These are phyloP conservation scores for Beauveria sp. DNA, from an alignment of 2,329 filamentous ascomycete species.

Conservation along the genomic window DNA sequence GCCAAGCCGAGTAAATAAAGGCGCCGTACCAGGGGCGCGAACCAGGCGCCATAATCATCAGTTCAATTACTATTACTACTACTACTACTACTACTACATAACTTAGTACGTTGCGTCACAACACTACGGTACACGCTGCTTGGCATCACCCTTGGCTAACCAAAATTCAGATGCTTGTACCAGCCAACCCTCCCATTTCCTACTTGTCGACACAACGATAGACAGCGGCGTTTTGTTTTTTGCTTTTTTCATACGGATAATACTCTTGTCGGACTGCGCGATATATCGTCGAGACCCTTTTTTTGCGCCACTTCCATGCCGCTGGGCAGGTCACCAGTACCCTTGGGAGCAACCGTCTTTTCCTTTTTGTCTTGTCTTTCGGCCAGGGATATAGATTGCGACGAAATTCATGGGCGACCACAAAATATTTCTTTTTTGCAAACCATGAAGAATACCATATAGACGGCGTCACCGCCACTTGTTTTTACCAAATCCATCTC, in stretches of 20 bases:
- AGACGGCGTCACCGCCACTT: constrained; percentile 12
- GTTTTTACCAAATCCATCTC: constrained; percentile 9
- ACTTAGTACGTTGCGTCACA: background rate
- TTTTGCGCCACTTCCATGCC: background rate
- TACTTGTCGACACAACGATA: constrained; percentile 11
- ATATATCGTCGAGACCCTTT: background rate
- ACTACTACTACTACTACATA: background rate
- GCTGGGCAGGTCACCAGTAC: constrained; percentile 1
- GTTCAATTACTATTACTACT: too few relatives aligned
- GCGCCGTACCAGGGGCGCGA: background rate
- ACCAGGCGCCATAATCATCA: background rate
- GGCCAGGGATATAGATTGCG: constrained; percentile 1
- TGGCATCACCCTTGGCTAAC: background rate
- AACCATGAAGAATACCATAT: constrained; percentile 5
- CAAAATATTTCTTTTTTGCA: background rate
- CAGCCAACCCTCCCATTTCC: background rate
- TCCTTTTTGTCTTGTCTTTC: background rate
- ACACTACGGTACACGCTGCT: background rate
- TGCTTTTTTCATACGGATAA: background rate
- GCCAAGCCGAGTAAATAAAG: constrained; percentile 10
- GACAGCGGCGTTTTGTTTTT: constrained; percentile 10
- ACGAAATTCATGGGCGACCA: constrained; percentile 3
- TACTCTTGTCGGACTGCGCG: background rate
- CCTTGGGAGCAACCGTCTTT: background rate
- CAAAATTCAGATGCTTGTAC: background rate